phyloP scores from a whole-genome alignment of 106 monocot genomes.

The Apostasia shenzhenica region DNA sequence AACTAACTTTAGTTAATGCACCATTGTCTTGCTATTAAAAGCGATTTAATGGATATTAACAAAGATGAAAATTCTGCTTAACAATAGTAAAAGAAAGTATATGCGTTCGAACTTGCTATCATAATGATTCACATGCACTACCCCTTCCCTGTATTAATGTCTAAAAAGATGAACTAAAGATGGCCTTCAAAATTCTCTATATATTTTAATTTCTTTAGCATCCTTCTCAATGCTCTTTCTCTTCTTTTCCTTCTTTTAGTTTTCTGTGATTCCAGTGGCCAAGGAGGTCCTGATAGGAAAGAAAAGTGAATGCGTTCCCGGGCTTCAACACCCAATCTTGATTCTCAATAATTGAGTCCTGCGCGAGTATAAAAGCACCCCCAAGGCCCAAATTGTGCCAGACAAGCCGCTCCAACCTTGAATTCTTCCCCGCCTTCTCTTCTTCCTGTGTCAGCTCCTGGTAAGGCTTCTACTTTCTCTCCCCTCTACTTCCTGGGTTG shows the following conservation, averaged over 20 bases:
- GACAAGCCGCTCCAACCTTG: slow-evolving; percentile 15
- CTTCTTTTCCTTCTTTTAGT: slow-evolving; percentile 25
- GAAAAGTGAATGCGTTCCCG: slow-evolving; percentile 19
- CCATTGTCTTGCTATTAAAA: too few relatives aligned
- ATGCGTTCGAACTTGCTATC: slow-evolving; percentile 5
- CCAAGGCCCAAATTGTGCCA: slow-evolving; percentile 8
- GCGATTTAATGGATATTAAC: too few relatives aligned
- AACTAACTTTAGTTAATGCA: not conserved
- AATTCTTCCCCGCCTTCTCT: not conserved
- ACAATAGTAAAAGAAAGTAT: not conserved
- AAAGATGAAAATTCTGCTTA: not conserved
- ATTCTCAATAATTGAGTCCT: slow-evolving; percentile 42
- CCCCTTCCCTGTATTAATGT: slow-evolving; percentile 6
- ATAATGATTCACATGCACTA: slow-evolving; percentile 17
- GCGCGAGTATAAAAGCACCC: slow-evolving; percentile 34
- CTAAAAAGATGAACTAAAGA: slow-evolving; percentile 33
- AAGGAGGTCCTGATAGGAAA: slow-evolving; percentile 8
- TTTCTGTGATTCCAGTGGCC: slow-evolving; percentile 30
- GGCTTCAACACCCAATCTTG: slow-evolving; percentile 35
- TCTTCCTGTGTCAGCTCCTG: not conserved
- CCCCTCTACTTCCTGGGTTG: not conserved
- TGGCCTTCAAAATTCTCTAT: slow-evolving; percentile 9
- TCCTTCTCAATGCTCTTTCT: slow-evolving; percentile 30
- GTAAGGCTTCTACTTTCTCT: not conserved
- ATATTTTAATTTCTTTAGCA: slow-evolving; percentile 17